Conservation (phyloP, 2,329 filamentous ascomycete genomes). For the Capronia epimyces region DNA sequence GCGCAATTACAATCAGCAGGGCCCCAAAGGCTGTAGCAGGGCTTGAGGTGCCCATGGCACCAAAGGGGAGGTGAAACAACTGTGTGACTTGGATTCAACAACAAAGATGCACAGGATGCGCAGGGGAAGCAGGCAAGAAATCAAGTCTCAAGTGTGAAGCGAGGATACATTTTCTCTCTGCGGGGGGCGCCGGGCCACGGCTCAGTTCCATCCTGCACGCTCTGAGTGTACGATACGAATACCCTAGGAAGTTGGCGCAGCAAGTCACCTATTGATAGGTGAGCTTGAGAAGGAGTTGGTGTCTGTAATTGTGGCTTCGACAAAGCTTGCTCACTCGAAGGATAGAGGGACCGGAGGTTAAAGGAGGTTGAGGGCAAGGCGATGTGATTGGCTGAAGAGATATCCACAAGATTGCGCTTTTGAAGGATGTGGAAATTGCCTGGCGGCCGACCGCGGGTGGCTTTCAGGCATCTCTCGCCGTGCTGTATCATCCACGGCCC, state of each 20-base stretch:
- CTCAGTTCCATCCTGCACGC: neutral
- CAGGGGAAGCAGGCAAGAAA: neutral
- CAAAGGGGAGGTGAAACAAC: neutral
- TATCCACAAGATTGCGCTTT: neutral
- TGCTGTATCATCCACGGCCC: neutral
- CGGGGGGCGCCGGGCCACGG: neutral
- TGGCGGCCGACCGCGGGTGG: neutral
- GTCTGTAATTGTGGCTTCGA: slow-evolving; percentile 1
- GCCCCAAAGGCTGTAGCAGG: slow-evolving; percentile 7
- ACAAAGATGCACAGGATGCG: neutral
- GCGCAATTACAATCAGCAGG: slow-evolving; percentile 5
- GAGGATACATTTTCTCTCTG: neutral
- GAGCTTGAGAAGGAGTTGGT: neutral
- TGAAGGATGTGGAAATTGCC: slow-evolving; percentile 3
- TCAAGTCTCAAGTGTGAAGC: neutral
- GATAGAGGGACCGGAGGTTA: neutral
- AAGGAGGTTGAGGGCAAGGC: slow-evolving; percentile 2
- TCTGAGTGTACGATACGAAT: neutral
- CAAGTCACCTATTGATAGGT: neutral
- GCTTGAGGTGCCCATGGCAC: slow-evolving; percentile 17
- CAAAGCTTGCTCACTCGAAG: neutral
- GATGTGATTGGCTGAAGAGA: slow-evolving; percentile 1
- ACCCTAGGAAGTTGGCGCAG: neutral
- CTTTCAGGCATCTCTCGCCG: neutral
- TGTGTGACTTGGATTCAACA: neutral